phyloP scores from a whole-genome alignment of 345 rosid species.

The Camelina laxa region DNA sequence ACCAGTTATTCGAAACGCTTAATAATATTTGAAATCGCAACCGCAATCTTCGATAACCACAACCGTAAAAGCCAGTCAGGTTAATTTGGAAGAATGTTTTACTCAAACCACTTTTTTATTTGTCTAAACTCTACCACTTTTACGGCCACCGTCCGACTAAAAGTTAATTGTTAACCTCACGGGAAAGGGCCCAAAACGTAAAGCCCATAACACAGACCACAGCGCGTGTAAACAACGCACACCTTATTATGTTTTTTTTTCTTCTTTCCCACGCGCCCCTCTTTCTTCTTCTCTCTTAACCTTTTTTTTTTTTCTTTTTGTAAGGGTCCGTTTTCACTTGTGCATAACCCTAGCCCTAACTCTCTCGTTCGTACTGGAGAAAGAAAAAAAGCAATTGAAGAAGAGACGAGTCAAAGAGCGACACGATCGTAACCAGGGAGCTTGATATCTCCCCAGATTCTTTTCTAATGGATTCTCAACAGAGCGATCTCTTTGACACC shows the following conservation, averaged over 20 bases:
- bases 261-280: slow-evolving; percentile 32
- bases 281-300: slow-evolving; percentile 13
- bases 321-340: slow-evolving; percentile 2
- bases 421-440: slow-evolving; percentile 32
- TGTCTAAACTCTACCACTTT: too few relatives aligned
- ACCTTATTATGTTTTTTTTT: not conserved
- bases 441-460: slow-evolving; percentile 34
- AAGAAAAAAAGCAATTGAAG: slow-evolving; percentile 23
- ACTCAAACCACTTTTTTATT: too few relatives aligned
- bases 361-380: slow-evolving; percentile 5
- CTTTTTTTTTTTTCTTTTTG: too few relatives aligned
- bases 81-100: too few relatives aligned
- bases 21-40: too few relatives aligned
- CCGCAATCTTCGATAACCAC: too few relatives aligned
- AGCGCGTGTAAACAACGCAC: slow-evolving; percentile 27
- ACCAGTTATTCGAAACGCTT: too few relatives aligned
- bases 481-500: slow-evolving; percentile 76
- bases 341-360: slow-evolving; percentile 50
- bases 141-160: too few relatives aligned
- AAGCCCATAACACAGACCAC: slow-evolving; percentile 21
- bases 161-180: too few relatives aligned
- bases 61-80: too few relatives aligned
- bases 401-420: slow-evolving; percentile 28
- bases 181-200: slow-evolving; percentile 15
- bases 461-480: slow-evolving; percentile 78